Base-by-base conservation (phyloP, 208 protist species). In the Wallacemonas collosoma region DNA sequence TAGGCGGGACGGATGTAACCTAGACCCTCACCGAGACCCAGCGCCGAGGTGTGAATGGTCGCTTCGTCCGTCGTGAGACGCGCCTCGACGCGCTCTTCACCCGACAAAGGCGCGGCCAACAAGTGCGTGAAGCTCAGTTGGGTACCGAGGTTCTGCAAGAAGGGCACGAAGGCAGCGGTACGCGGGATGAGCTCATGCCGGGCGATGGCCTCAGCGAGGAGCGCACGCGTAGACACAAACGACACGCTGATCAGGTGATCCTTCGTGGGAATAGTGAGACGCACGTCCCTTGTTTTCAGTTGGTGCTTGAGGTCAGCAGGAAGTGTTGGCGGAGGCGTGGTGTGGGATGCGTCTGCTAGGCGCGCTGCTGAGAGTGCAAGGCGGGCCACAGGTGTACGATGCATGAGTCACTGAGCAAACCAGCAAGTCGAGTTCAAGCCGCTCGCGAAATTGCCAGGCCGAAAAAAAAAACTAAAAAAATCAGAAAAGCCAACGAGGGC, bases 1-100 rank as follows among this genome's bases (percentile, higher is more conserved):
- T 79, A 71, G 45, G 76, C 45, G 26, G 77, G 48, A 4, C 77
- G 58, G 0, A 94, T 51, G 72, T 83, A 87, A 62, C 82, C 83
- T n/a, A 84, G 75, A 50, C 84, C 89, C 79, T 95, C 91, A 1
- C 91, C 91, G 51, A 95, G 82, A 4, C 86, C 91, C 47, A 94
- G 55, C 11, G 91, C 78, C 53, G 92, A 81, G 1, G 76, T 82
- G 48, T 82, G 35, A 26, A 91, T 82, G 11, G 85, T 91, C 7
- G 83, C 82, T 47, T 91, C 82, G 47, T 88, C 76, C 9, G 68
- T 55, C 1, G 80, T 88, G 64, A 92, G 85, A 2, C 85, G 81
- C 12, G 73, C 51, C 43, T 81, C 79, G 15, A 95, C 86, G 9
- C 90, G 90, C 69, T 95, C 88, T 72, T 95, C 88, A 11, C 86